phyloP scores from a whole-genome alignment of 768 basidiomycete species.

The Lepiota venenata region DNA sequence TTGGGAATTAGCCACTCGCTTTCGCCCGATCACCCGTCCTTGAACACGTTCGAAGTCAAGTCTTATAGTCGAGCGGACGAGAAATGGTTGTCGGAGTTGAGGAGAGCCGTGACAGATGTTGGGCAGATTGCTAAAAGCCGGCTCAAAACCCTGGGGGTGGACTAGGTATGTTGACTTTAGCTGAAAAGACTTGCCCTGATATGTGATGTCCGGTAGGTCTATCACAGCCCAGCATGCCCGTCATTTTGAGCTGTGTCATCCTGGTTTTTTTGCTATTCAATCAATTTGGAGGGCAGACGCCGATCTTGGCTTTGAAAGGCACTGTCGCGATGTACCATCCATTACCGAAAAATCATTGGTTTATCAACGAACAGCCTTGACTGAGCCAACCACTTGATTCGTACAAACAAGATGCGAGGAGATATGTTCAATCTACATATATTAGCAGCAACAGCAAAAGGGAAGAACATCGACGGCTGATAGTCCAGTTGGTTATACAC shows the following conservation, averaged over 20 bases:
- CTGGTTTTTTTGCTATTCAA: too few species aligned
- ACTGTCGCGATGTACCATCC: too few species aligned
- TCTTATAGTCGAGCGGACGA: constrained; percentile 32
- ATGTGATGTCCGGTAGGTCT: too few species aligned
- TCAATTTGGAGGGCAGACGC: too few species aligned
- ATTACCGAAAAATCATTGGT: too few species aligned
- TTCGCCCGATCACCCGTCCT: constrained; percentile 36
- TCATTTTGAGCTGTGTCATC: too few species aligned
- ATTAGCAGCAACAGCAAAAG: not conserved
- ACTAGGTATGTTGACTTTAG: constrained; percentile 13
- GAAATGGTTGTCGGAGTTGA: constrained; percentile 65
- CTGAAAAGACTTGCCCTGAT: not conserved
- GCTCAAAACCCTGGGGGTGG: constrained; percentile 41
- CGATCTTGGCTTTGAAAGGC: too few species aligned
- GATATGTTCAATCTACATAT: not conserved
- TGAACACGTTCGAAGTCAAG: constrained; percentile 29
- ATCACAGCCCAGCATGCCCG: too few species aligned
- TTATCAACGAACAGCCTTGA: too few species aligned
- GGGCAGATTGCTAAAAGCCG: constrained; percentile 76
- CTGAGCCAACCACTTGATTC: too few species aligned
- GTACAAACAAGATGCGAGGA: not conserved
- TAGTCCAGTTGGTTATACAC: not conserved
- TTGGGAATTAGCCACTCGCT: constrained; percentile 52
- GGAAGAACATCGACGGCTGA: not conserved
- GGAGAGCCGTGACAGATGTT: constrained; percentile 70